Conservation (phyloP, 2,329 filamentous ascomycete genomes). For the Talaromyces rugulosus region DNA sequence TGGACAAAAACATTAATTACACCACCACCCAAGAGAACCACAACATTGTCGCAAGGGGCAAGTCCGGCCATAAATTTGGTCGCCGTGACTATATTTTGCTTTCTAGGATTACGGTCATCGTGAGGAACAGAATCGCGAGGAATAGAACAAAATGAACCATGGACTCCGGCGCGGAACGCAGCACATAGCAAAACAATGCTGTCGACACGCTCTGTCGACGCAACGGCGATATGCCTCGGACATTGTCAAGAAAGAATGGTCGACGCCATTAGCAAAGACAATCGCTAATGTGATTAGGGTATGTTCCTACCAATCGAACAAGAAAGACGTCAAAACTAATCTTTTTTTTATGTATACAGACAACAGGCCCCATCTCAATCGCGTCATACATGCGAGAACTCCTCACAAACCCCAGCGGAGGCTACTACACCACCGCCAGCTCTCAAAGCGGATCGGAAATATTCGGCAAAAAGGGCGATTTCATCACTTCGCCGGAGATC, state of each 20-base stretch:
- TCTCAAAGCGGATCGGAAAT: slow-evolving; percentile 70
- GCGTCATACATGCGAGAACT: slow-evolving; percentile 99
- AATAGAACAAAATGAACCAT: slow-evolving; percentile 23
- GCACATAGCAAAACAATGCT: slow-evolving; percentile 9
- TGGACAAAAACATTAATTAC: not conserved
- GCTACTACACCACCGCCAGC: slow-evolving; percentile 88
- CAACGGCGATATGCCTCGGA: slow-evolving; percentile 29
- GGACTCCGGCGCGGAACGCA: slow-evolving; percentile 23
- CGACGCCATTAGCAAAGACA: slow-evolving; percentile 84
- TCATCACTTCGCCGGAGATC: slow-evolving; percentile 95
- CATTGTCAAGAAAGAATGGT: slow-evolving; percentile 64
- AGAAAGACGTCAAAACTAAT: not conserved
- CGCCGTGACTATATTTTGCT: not conserved
- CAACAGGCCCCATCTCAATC: slow-evolving; percentile 85
- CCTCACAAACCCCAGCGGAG: slow-evolving; percentile 81
- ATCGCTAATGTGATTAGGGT: slow-evolving; percentile 79
- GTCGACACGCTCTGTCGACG: not conserved
- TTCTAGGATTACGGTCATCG: not conserved
- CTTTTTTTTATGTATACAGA: slow-evolving; percentile 40
- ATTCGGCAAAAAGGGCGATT: slow-evolving; percentile 91
- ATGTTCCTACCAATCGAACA: too few species aligned
- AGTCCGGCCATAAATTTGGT: not conserved
- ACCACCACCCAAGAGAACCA: not conserved
- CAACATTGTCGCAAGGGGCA: not conserved
- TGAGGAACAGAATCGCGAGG: not conserved